phyloP scores from a whole-genome alignment of 768 basidiomycete genomes.

The Lactarius psammicola region DNA sequence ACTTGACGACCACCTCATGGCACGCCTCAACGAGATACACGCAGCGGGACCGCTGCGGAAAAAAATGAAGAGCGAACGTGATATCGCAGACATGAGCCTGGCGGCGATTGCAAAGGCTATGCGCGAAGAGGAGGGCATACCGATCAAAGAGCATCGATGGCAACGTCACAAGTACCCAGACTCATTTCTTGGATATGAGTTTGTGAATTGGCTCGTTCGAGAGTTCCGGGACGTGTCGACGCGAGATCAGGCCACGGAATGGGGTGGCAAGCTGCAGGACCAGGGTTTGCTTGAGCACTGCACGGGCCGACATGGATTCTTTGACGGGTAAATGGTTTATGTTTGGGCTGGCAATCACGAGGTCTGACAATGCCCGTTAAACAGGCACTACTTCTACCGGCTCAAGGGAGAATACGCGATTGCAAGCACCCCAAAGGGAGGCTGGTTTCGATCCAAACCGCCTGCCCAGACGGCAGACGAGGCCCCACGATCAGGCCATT shows the following conservation, averaged over 20 bases:
- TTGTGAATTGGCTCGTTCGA: slow-evolving; percentile 89
- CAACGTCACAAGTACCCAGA: slow-evolving; percentile 70
- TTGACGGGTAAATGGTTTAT: slow-evolving; percentile 67
- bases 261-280: slow-evolving; percentile 72
- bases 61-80: slow-evolving; percentile 76
- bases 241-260: slow-evolving; percentile 74
- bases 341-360: background rate
- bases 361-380: slow-evolving; percentile 7
- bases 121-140: slow-evolving; percentile 80
- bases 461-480: slow-evolving; percentile 30
- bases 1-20: slow-evolving; percentile 73
- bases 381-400: slow-evolving; percentile 86
- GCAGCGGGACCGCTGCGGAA: slow-evolving; percentile 70
- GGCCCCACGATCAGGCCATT: slow-evolving; percentile 29
- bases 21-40: slow-evolving; percentile 78
- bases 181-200: slow-evolving; percentile 85
- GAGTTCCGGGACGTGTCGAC: slow-evolving; percentile 89
- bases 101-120: slow-evolving; percentile 74
- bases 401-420: slow-evolving; percentile 73
- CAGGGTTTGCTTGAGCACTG: slow-evolving; percentile 88
- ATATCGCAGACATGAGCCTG: slow-evolving; percentile 65
- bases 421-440: slow-evolving; percentile 60
- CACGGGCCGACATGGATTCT: slow-evolving; percentile 71
- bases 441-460: slow-evolving; percentile 63
- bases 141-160: slow-evolving; percentile 85